Evolutionary conservation across 179 eudicot species (phyloP).

Genomic region (Beta corolliflora): DNA sequence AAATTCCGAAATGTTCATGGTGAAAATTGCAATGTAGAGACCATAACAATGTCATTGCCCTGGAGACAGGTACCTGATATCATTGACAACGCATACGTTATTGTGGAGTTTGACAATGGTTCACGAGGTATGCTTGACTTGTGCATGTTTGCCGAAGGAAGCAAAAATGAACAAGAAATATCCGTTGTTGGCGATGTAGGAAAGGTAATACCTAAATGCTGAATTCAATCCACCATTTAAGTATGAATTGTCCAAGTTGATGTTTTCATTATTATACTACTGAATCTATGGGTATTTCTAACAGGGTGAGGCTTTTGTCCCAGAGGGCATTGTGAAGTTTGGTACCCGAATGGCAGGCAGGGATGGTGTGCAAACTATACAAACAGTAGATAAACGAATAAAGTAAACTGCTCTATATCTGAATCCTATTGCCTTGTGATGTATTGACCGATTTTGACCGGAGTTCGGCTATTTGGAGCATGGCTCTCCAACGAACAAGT

Average conservation of each 20-base stretch:
- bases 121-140: conserved; percentile 93
- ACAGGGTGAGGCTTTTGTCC: conserved; percentile 97
- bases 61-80: conserved; percentile 85
- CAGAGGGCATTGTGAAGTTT: conserved; percentile 77
- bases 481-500: too few relatives aligned
- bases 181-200: conserved; percentile 85
- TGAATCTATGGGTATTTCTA: conserved; percentile 12
- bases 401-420: conserved; percentile 44
- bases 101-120: conserved; percentile 92
- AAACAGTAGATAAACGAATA: conserved; percentile 66
- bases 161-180: conserved; percentile 98
- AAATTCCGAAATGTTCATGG: background rate
- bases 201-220: conserved; percentile 51
- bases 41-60: conserved; percentile 3
- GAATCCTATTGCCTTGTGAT: background rate
- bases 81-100: conserved; percentile 97
- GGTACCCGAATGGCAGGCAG: conserved; percentile 72
- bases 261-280: background rate
- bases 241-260: background rate
- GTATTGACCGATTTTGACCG: background rate
- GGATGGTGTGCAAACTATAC: conserved; percentile 70
- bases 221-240: background rate
- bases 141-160: conserved; percentile 99
- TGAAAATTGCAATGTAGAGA: background rate
- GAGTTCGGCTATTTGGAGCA: too few relatives aligned